Conservation (phyloP, 108 stramenopile genomes). For the Hondaea fermentalgiana region DNA sequence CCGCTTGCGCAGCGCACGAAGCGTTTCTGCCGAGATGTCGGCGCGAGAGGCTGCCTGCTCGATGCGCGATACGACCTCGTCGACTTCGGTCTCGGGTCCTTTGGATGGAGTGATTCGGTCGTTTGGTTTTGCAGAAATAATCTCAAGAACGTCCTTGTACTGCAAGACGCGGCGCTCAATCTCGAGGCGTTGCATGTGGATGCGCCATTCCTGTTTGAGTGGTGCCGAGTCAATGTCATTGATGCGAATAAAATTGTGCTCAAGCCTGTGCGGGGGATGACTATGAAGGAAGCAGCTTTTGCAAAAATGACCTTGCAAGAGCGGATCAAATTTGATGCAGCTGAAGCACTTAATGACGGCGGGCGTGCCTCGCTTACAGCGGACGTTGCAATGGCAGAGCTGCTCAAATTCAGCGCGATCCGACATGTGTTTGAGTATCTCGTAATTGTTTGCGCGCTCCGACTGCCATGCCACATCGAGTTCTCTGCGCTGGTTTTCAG, state of each 20-base stretch:
- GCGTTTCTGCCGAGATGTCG: neutral
- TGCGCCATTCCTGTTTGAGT: neutral
- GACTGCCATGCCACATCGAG: neutral
- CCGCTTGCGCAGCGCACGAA: neutral
- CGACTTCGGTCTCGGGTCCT: neutral
- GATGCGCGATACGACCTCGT: neutral
- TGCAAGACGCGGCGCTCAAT: neutral
- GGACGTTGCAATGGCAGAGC: neutral
- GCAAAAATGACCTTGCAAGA: neutral
- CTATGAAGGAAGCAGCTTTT: neutral
- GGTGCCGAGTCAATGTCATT: neutral
- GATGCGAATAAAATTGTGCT: neutral
- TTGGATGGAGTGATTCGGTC: neutral
- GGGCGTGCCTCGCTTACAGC: neutral
- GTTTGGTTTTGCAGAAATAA: neutral
- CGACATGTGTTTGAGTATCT: neutral
- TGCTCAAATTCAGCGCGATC: neutral
- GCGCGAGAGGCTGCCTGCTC: neutral
- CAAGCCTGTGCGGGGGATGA: neutral
- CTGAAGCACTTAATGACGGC: neutral
- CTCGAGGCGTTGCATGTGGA: neutral
- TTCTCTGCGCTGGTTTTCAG: neutral
- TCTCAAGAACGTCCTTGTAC: neutral
- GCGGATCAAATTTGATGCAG: neutral
- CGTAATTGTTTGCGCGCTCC: neutral